Evolutionary conservation across 1,284 basidiomycete genomes (phyloP).

Genomic region (Rhizoctonia solani): DNA sequence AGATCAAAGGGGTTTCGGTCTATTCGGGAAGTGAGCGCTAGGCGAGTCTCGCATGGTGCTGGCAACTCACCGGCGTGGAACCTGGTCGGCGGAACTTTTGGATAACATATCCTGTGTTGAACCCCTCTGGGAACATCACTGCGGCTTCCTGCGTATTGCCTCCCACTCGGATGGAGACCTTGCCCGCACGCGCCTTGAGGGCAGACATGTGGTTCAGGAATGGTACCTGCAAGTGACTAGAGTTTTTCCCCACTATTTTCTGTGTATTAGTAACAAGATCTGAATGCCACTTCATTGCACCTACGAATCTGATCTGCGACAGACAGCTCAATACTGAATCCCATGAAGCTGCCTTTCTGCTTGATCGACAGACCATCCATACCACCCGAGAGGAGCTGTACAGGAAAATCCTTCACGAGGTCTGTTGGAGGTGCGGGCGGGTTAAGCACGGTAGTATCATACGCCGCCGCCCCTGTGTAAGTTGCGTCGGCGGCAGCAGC

Average conservation of each 20-base stretch:
- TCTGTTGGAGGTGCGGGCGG: slow-evolving; percentile 52
- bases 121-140: slow-evolving; percentile 51
- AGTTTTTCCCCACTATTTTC: slow-evolving; percentile 34
- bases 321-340: slow-evolving; percentile 74
- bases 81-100: slow-evolving; percentile 47
- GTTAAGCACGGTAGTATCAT: slow-evolving; percentile 51
- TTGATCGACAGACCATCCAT: slow-evolving; percentile 53
- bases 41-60: slow-evolving; percentile 50
- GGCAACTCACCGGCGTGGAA: slow-evolving; percentile 34
- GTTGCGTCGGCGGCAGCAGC: slow-evolving; percentile 45
- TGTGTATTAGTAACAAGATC: not conserved
- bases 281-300: slow-evolving; percentile 43
- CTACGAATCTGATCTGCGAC: slow-evolving; percentile 65
- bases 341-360: slow-evolving; percentile 64
- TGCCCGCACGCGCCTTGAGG: slow-evolving; percentile 62
- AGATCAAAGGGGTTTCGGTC: slow-evolving; percentile 48
- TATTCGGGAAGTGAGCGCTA: slow-evolving; percentile 43
- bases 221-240: slow-evolving; percentile 56
- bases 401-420: slow-evolving; percentile 49
- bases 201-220: slow-evolving; percentile 78
- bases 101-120: slow-evolving; percentile 54
- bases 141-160: slow-evolving; percentile 77
- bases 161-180: slow-evolving; percentile 63
- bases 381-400: slow-evolving; percentile 50
- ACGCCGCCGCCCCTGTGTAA: slow-evolving; percentile 52